phyloP scores from a whole-genome alignment of 306 rosid genomes.

The Lathyrus sativus region DNA sequence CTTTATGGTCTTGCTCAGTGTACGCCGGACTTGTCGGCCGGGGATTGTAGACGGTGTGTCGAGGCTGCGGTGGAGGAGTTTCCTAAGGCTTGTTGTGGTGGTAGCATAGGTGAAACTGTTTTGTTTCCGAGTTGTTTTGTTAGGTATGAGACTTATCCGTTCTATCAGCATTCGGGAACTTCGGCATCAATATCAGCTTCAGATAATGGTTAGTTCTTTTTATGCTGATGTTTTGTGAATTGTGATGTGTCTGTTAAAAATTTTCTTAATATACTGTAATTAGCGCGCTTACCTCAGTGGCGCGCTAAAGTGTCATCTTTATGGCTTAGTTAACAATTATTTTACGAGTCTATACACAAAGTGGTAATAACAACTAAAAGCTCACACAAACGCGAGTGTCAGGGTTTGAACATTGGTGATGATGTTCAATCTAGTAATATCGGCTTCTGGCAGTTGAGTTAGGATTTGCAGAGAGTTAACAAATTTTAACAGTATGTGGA shows the following conservation, averaged over 20 bases:
- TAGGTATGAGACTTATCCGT: constrained; percentile 48
- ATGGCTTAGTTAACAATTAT: neutral
- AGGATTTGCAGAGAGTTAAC: too few relatives aligned
- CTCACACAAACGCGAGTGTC: too few relatives aligned
- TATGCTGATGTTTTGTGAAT: neutral
- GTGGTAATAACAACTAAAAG: too few relatives aligned
- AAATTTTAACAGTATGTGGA: neutral
- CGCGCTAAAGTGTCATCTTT: neutral
- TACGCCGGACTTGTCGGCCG: constrained; percentile 45
- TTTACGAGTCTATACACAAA: too few relatives aligned
- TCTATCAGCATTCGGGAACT: constrained; percentile 44
- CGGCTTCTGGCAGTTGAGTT: too few relatives aligned
- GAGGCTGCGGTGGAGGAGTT: constrained; percentile 36
- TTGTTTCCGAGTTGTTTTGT: constrained; percentile 48
- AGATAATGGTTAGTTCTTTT: constrained; percentile 25
- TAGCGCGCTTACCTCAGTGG: neutral
- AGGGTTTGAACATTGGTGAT: too few relatives aligned
- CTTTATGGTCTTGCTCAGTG: constrained; percentile 55
- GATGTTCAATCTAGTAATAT: too few relatives aligned
- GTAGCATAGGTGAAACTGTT: constrained; percentile 44
- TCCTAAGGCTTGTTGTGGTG: constrained; percentile 44
- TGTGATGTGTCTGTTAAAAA: neutral
- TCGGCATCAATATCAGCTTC: neutral
- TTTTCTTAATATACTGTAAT: neutral
- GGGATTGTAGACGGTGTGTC: constrained; percentile 40